phyloP scores from a whole-genome alignment of 148 eudicot species.

The Selenicereus undatus region DNA sequence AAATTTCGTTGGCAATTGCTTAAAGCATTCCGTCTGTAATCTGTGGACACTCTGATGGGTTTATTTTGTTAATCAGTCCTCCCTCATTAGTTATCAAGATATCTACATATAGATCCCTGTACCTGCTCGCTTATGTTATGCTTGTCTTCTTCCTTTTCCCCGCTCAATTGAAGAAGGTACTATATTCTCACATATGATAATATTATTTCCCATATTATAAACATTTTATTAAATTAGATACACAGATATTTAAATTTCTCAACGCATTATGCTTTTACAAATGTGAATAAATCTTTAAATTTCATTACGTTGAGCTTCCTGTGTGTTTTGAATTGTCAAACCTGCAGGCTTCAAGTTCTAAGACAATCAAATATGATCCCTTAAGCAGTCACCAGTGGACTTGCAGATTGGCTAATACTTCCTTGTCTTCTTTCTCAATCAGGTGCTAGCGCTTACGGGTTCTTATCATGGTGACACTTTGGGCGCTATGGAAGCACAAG shows the following conservation, averaged over 20 bases:
- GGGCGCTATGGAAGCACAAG: constrained; percentile 99
- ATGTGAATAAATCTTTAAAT: background rate
- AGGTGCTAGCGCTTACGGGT: constrained; percentile 92
- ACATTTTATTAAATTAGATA: background rate
- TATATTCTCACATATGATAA: background rate
- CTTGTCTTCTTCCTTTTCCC: background rate
- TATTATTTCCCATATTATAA: background rate
- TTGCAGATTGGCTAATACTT: constrained; percentile 4
- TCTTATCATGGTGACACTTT: constrained; percentile 98
- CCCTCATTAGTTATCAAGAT: background rate
- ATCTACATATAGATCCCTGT: no score
- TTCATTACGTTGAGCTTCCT: background rate
- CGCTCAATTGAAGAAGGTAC: background rate
- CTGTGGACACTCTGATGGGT: background rate
- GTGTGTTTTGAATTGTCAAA: background rate
- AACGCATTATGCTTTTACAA: background rate
- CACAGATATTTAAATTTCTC: background rate
- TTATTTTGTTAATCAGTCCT: background rate
- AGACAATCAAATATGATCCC: background rate
- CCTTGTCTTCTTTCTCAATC: constrained; percentile 14
- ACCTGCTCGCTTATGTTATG: no score
- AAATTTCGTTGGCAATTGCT: background rate
- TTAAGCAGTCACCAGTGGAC: background rate
- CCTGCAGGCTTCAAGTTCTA: background rate
- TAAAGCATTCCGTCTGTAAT: background rate